phyloP scores from a whole-genome alignment of 129 eudicot genomes.

The sunflower (Helianthus annuus) region HanXRQr2.0-SUNRISE NC_035436.2:190756071-190756570 shows the following conservation, averaged over 20 bases:
- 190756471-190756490: slow-evolving; percentile 67
- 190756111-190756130: slow-evolving; percentile 88
- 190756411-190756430: slow-evolving; percentile 63
- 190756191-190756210: slow-evolving; percentile 87
- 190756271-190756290: slow-evolving; percentile 85
- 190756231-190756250: slow-evolving; percentile 95
- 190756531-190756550: slow-evolving; percentile 58
- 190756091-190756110: slow-evolving; percentile 95
- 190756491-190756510: slow-evolving; percentile 80
- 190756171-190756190: slow-evolving; percentile 72
- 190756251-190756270: slow-evolving; percentile 76
- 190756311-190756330: slow-evolving; percentile 93
- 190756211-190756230: slow-evolving; percentile 98
- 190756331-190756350: slow-evolving; percentile 88
- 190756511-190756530: slow-evolving; percentile 81
- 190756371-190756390: slow-evolving; percentile 94
- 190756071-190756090: slow-evolving; percentile 85
- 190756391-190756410: slow-evolving; percentile 82
- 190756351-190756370: slow-evolving; percentile 86
- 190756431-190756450: slow-evolving; percentile 71
- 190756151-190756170: slow-evolving; percentile 43
- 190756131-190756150: slow-evolving; percentile 68
- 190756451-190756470: slow-evolving; percentile 59
- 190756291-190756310: slow-evolving; percentile 72
- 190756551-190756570: slow-evolving; percentile 54